A percentile compares a stretch with the other conserved stretches of the same genome.
phyloP scores from a whole-genome alignment of 2,329 filamentous ascomycete genomes.

The Hypocrella siamensis region DNA sequence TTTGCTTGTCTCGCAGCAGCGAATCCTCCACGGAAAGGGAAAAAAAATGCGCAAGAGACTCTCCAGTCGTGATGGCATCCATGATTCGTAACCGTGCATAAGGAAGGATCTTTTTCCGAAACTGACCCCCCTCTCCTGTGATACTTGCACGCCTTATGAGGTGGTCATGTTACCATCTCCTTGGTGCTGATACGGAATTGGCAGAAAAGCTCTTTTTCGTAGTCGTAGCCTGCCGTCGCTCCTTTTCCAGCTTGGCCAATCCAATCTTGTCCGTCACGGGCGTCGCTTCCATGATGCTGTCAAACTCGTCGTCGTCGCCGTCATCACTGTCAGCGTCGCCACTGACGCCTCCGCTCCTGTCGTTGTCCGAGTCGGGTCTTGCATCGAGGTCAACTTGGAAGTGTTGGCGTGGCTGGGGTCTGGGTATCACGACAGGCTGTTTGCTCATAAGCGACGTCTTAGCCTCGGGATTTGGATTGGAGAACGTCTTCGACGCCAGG shows the following conservation, averaged over 20 bases:
- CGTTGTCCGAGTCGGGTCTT: constrained; percentile 46
- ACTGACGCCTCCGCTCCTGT: constrained; percentile 46
- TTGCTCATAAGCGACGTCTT: no score
- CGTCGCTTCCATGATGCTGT: constrained; percentile 83
- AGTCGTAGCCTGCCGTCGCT: constrained; percentile 29
- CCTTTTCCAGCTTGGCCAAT: constrained; percentile 38
- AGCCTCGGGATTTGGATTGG: constrained; percentile 31
- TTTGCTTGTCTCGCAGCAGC: no score
- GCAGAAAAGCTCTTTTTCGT: constrained; percentile 37
- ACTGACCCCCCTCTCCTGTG: no score
- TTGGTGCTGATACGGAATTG: constrained; percentile 30
- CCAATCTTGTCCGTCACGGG: constrained; percentile 79
- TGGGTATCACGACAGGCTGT: constrained; percentile 47
- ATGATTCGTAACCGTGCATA: no score
- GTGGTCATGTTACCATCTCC: constrained; percentile 19
- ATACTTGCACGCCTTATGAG: no score
- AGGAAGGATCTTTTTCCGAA: no score
- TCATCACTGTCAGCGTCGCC: constrained; percentile 36
- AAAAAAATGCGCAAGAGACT: no score
- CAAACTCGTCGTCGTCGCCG: constrained; percentile 64
- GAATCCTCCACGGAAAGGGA: no score
- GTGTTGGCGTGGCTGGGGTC: constrained; percentile 29
- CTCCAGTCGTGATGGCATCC: no score
- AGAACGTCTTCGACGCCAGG: constrained; percentile 80
- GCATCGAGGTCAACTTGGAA: constrained; percentile 43